These are phyloP conservation scores for Vitellaria paradoxa DNA, from an alignment of 179 eudicot species.

Conservation along the genomic window DNA sequence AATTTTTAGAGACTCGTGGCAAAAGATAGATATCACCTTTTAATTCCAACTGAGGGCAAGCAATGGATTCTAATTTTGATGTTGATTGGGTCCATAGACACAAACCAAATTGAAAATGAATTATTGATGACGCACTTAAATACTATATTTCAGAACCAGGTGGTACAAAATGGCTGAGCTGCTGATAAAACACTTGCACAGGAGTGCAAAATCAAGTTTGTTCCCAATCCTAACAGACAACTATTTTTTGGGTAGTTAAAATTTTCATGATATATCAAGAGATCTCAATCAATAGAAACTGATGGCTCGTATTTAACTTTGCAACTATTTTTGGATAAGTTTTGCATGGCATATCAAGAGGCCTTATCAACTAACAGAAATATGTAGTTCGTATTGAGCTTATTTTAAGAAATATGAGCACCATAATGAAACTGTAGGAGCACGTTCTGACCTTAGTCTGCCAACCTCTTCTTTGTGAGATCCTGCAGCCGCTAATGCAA, in stretches of 20 bases:
- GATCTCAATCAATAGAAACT: not conserved
- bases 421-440: constrained; percentile 2
- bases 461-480: constrained; percentile 99
- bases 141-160: not conserved
- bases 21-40: constrained; percentile 5
- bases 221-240: not conserved
- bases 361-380: constrained; percentile 20
- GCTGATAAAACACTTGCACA: not conserved
- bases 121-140: not conserved
- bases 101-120: not conserved
- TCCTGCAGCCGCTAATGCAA: constrained; percentile 95
- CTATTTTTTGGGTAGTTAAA: not conserved
- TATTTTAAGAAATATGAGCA: not conserved
- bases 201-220: not conserved
- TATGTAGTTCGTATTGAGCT: not conserved
- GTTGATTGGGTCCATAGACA: not conserved
- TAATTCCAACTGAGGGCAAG: not conserved
- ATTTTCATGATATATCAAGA: not conserved
- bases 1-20: not conserved
- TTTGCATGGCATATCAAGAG: not conserved
- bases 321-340: constrained; percentile 8
- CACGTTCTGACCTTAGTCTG: constrained; percentile 68
- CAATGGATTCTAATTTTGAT: not conserved
- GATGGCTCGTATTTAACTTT: not conserved
- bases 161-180: constrained; percentile 7